These are phyloP conservation scores for Protea cynaroides DNA, from an alignment of 164 flowering plant species.

Conservation along the genomic window DNA sequence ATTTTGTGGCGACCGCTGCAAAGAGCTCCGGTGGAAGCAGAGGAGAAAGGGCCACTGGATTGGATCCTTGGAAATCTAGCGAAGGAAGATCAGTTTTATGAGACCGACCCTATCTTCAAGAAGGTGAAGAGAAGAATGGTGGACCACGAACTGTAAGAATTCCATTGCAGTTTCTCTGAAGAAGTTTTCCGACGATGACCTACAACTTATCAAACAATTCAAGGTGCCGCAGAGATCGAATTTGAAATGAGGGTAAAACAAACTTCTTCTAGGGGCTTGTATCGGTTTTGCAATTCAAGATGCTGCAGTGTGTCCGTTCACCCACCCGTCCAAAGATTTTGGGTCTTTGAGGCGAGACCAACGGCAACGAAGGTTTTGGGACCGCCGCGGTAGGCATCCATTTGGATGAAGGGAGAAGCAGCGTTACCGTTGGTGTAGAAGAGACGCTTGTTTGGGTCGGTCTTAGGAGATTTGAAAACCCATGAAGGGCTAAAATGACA, in stretches of 20 bases:
- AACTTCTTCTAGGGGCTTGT: no score
- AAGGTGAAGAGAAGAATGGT: slow-evolving; percentile 69
- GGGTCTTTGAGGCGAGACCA: slow-evolving; percentile 69
- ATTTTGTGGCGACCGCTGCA: slow-evolving; percentile 52
- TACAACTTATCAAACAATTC: no score
- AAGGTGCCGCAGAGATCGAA: no score
- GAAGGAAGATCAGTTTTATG: slow-evolving; percentile 71
- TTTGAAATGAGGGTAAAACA: no score
- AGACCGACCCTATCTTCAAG: slow-evolving; percentile 85
- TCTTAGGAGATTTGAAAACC: no score
- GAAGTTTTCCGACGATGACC: no score
- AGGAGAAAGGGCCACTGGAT: slow-evolving; percentile 64
- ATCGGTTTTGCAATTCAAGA: no score
- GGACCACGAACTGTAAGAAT: slow-evolving; percentile 33
- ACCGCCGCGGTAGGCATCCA: slow-evolving; percentile 78
- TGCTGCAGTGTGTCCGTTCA: no score
- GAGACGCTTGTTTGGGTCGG: slow-evolving; percentile 43
- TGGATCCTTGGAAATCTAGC: slow-evolving; percentile 50
- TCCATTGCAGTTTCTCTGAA: slow-evolving; percentile 46
- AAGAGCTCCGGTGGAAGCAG: slow-evolving; percentile 41
- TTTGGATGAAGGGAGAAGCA: slow-evolving; percentile 48
- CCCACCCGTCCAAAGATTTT: slow-evolving; percentile 52
- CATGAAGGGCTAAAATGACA: no score
- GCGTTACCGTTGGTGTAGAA: slow-evolving; percentile 50
- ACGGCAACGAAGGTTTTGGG: slow-evolving; percentile 43